These are phyloP conservation scores for Arabidopsis suecica DNA, from an alignment of 345 rosid species.

Conservation along the genomic window DNA sequence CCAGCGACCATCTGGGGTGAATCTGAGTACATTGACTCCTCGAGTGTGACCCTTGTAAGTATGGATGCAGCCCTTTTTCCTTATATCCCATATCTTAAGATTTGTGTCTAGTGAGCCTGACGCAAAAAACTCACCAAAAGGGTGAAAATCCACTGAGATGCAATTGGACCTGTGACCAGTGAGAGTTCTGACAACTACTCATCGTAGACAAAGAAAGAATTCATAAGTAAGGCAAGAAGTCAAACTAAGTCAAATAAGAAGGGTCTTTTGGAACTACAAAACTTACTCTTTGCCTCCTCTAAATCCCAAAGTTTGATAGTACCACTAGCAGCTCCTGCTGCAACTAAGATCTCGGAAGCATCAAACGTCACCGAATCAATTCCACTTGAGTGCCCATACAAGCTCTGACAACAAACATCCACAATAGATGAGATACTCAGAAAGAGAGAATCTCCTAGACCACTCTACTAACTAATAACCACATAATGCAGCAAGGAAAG, in stretches of 20 bases:
- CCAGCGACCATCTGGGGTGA: conserved; percentile 99
- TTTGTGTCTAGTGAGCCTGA: conserved; percentile 98
- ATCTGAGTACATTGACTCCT: conserved; percentile 94
- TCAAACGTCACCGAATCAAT: conserved; percentile 96
- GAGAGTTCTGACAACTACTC: conserved; percentile 90
- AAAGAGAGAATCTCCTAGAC: not conserved
- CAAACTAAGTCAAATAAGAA: not conserved
- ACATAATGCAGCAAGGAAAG: conserved; percentile 28
- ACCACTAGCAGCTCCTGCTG: conserved; percentile 99
- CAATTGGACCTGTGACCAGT: conserved; percentile 98
- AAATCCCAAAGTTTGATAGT: conserved; percentile 98
- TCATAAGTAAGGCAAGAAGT: conserved; percentile 14
- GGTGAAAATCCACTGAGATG: conserved; percentile 95
- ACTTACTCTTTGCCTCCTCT: conserved; percentile 96
- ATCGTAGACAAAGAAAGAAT: conserved; percentile 11
- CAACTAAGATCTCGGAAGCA: conserved; percentile 90
- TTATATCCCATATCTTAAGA: conserved; percentile 98
- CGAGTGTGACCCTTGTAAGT: conserved; percentile 99
- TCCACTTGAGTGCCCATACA: conserved; percentile 95
- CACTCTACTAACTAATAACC: not conserved
- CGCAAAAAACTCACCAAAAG: conserved; percentile 98
- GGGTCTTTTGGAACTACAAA: conserved; percentile 22
- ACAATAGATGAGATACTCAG: conserved; percentile 21
- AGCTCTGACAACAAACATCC: conserved; percentile 64
- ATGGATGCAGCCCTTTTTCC: conserved; percentile 97